A percentile compares a stretch with the other conserved stretches of the same genome.
Conservation (phyloP, 1,284 basidiomycete species). For the Malassezia vespertilionis region DNA sequence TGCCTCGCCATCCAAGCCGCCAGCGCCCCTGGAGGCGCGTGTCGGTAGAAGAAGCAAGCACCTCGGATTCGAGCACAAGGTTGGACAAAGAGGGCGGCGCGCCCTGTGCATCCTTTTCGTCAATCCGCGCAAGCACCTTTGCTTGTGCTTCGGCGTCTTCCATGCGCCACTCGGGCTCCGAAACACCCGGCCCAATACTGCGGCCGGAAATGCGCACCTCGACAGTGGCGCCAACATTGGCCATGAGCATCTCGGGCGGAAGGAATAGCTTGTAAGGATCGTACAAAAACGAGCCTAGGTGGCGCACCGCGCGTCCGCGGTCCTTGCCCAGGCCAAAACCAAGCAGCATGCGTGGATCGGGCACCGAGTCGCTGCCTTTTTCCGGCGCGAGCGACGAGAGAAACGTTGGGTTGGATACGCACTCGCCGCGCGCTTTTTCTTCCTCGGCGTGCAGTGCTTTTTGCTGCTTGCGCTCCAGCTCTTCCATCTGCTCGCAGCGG, state of each 20-base stretch:
- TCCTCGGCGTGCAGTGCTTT: slow-evolving; percentile 16
- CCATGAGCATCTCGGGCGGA: slow-evolving; percentile 37
- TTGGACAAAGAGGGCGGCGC: slow-evolving; percentile 1
- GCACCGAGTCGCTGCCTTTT: neutral
- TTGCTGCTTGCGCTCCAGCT: slow-evolving; percentile 17
- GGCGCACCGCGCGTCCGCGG: slow-evolving; percentile 34
- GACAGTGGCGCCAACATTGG: slow-evolving; percentile 40
- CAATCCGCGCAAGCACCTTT: slow-evolving; percentile 8
- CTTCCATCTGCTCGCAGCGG: slow-evolving; percentile 33
- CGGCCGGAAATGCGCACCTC: slow-evolving; percentile 42
- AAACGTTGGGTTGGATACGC: neutral
- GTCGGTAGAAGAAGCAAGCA: slow-evolving; percentile 15
- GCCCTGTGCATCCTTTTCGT: slow-evolving; percentile 4
- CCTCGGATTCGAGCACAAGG: slow-evolving; percentile 14
- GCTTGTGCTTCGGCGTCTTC: neutral
- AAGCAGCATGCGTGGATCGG: neutral
- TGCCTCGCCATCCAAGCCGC: slow-evolving; percentile 41
- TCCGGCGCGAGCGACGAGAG: neutral
- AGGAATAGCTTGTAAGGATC: slow-evolving; percentile 32
- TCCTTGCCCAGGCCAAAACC: slow-evolving; percentile 27
- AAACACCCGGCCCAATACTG: slow-evolving; percentile 9
- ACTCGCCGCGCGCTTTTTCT: neutral
- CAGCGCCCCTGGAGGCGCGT: slow-evolving; percentile 22
- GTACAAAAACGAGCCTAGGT: slow-evolving; percentile 41
- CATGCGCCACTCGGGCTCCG: slow-evolving; percentile 10